Percentiles rank a stretch among this genome's conserved stretches.
phyloP scores from a whole-genome alignment of 345 rosid species.

The Gynandropsis gynandra region DNA sequence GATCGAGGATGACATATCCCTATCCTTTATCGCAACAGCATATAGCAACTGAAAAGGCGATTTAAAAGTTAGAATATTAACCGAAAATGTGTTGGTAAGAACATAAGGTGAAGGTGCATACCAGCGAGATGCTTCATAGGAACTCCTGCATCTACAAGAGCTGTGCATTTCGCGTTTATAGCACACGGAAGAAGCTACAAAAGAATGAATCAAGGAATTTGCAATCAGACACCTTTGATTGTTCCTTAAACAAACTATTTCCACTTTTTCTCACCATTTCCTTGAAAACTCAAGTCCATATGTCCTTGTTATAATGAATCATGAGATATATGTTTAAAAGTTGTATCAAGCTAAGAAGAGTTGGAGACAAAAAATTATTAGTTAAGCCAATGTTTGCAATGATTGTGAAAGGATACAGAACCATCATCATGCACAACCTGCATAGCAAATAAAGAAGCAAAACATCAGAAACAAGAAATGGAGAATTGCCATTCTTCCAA shows the following conservation, averaged over 20 bases:
- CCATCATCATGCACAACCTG: constrained; percentile 91
- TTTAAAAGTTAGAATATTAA: constrained; percentile 6
- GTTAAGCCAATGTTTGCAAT: neutral
- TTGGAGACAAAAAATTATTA: neutral
- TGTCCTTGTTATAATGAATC: no score
- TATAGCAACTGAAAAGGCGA: constrained; percentile 57
- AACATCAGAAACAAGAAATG: constrained; percentile 7
- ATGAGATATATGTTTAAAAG: neutral
- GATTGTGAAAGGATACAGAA: constrained; percentile 61
- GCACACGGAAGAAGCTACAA: constrained; percentile 88
- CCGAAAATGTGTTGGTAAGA: constrained; percentile 4
- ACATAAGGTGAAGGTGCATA: constrained; percentile 19
- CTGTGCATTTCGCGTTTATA: constrained; percentile 89
- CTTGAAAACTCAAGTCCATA: neutral
- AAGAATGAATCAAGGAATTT: constrained; percentile 37
- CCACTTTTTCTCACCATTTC: neutral
- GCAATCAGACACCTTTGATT: neutral
- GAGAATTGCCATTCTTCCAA: neutral
- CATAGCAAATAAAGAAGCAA: constrained; percentile 11
- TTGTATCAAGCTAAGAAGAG: no score
- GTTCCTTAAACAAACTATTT: no score
- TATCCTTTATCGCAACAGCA: constrained; percentile 78
- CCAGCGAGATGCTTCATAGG: constrained; percentile 94
- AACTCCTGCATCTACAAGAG: constrained; percentile 94
- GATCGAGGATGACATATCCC: constrained; percentile 61